phyloP scores from a whole-genome alignment of 192 early-diverging fungal genomes.

The Lunasporangiospora selenospora region DNA sequence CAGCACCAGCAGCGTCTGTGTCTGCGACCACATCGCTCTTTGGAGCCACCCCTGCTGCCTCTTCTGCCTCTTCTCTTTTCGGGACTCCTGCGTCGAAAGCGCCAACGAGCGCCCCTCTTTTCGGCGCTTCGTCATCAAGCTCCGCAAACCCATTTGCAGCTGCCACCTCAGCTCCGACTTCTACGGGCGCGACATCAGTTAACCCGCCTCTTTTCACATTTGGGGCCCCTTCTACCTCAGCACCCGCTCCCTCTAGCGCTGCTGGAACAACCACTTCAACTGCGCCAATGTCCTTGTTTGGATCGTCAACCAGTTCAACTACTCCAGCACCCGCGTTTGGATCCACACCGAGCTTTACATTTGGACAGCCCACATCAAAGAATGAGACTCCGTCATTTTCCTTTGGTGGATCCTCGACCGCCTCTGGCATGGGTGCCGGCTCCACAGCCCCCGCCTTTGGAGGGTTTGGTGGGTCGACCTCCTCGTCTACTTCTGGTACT shows the following conservation, averaged over 20 bases:
- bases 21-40: conserved; percentile 1
- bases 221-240: too few relatives aligned
- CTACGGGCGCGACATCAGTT: too few relatives aligned
- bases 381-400: conserved; percentile 1
- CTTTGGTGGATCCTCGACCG: conserved; percentile 4
- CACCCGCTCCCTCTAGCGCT: too few relatives aligned
- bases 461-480: neutral
- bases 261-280: neutral
- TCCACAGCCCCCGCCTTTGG: neutral
- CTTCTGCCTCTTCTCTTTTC: neutral
- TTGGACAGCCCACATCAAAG: too few relatives aligned
- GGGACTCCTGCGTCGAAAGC: neutral
- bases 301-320: neutral
- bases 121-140: conserved; percentile 1
- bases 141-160: too few relatives aligned
- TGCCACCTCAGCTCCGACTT: too few relatives aligned
- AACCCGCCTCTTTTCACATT: too few relatives aligned
- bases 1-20: neutral
- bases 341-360: too few relatives aligned
- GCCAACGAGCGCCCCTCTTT: neutral
- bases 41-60: neutral
- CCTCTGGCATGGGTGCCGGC: neutral
- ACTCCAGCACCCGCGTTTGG: conserved; percentile 4
- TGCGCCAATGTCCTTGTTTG: conserved; percentile 10
- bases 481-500: neutral